Base-by-base conservation (phyloP, 2,329 filamentous ascomycete species). In the Macrophomina pseudophaseolina region DNA sequence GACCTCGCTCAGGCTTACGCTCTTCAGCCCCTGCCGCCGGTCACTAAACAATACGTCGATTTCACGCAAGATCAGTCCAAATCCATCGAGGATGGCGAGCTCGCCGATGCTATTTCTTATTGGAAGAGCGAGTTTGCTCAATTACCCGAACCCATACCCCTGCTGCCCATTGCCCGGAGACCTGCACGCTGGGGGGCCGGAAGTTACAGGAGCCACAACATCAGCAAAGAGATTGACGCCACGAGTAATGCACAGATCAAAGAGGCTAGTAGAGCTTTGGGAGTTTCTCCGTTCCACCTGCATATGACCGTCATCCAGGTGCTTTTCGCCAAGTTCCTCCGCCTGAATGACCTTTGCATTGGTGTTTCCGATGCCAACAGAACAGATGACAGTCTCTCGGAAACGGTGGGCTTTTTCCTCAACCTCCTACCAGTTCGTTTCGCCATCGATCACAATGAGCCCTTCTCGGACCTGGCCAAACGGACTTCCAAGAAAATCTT, bases 331-430 rank as follows among this genome's bases (percentile, higher is more conserved):
- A 69, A 72, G 5, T 77, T 78, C 23, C 67, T 73, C 0, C 16
- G 5, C n/a, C 9, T n/a, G n/a, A 75, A 80, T 2, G 77, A 82
- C 28, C 64, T 86, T 46, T 74, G 73, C 66, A 83, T 87, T 64
- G 85, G 84, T 5, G 75, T 85, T 9, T 79, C 78, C 0, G 83
- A 86, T 71, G 80, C 80, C 1, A 80, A 79, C 54, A 72, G 81
- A 1, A 69, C 63, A 0, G 79, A 83, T 1, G 66, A 64, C 12
- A 67, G 75, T 2, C 65, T 76, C 2, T 66, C 72, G 8, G 63
- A 69, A 0, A 84, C 72, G 4, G 70, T 86, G 1, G 85, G 85
- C 1, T 72, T 79, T 46, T 82, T 82, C 48, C 67, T 86, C 2
- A 86, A 87, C 65, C 70, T 86, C 0, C 72, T 87, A 0, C 79